phyloP scores from a whole-genome alignment of 1,139 yeast species.

The Suhomyces bolitotheri region DNA sequence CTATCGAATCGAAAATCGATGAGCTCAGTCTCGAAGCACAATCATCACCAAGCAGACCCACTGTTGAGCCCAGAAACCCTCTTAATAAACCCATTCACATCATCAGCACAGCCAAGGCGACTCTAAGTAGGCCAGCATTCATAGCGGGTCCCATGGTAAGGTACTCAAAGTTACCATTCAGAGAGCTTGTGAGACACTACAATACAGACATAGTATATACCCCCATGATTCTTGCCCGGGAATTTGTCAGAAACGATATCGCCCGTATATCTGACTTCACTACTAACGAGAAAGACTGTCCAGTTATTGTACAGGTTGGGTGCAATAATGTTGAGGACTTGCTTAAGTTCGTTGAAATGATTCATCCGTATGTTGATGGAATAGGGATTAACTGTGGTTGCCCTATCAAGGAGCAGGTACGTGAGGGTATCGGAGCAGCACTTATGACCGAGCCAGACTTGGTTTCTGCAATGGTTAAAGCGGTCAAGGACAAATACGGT shows the following conservation, averaged over 20 bases:
- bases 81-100: slow-evolving; percentile 57
- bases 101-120: slow-evolving; percentile 35
- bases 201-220: slow-evolving; percentile 83
- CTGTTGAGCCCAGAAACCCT: slow-evolving; percentile 34
- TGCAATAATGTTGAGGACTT: slow-evolving; percentile 85
- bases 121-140: slow-evolving; percentile 59
- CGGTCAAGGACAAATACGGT: slow-evolving; percentile 76
- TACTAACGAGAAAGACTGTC: slow-evolving; percentile 66
- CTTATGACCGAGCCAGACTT: slow-evolving; percentile 80
- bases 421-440: slow-evolving; percentile 98
- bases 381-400: slow-evolving; percentile 97
- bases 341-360: slow-evolving; percentile 79
- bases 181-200: slow-evolving; percentile 74
- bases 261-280: slow-evolving; percentile 87
- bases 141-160: slow-evolving; percentile 98
- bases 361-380: slow-evolving; percentile 89
- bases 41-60: slow-evolving; percentile 1
- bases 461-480: slow-evolving; percentile 79
- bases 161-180: slow-evolving; percentile 89
- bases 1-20: slow-evolving; percentile 1
- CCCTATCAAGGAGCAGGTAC: slow-evolving; percentile 90
- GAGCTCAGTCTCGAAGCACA: not conserved
- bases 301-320: slow-evolving; percentile 88
- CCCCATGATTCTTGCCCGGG: slow-evolving; percentile 95
- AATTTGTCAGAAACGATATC: slow-evolving; percentile 79